Percentiles rank a stretch among this genome's conserved stretches.
Evolutionary conservation across 2,329 filamentous ascomycete species (phyloP).

Genomic region (Immersiporthe knoxdaviesiana): DNA sequence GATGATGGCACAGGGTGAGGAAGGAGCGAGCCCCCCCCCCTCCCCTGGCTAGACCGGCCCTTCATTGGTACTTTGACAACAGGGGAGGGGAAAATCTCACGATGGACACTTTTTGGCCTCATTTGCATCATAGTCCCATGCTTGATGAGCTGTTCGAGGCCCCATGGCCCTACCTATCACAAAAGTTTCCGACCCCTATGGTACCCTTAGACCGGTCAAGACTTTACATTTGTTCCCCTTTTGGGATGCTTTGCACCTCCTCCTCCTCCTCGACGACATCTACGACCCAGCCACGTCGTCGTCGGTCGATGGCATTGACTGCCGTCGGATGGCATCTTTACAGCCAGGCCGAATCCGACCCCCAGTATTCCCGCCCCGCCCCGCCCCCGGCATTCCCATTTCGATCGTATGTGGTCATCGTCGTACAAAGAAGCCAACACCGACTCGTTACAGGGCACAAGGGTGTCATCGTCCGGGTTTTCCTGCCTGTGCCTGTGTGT

Average conservation of each 20-base stretch:
- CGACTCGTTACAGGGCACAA: slow-evolving; percentile 2
- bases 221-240: not conserved
- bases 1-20: slow-evolving; percentile 13
- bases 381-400: slow-evolving; percentile 10
- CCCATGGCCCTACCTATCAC: not conserved
- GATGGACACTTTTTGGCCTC: slow-evolving; percentile 25
- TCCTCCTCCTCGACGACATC: not conserved
- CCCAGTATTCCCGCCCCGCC: not conserved
- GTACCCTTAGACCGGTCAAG: not conserved
- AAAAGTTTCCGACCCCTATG: not conserved
- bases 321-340: slow-evolving; percentile 4
- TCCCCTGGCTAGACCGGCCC: slow-evolving; percentile 21
- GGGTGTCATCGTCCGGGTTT: not conserved
- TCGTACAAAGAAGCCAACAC: not conserved
- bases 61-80: slow-evolving; percentile 1
- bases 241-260: too few relatives aligned
- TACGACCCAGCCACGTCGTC: slow-evolving; percentile 4
- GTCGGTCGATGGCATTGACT: slow-evolving; percentile 11
- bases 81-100: slow-evolving; percentile 12
- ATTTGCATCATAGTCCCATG: slow-evolving; percentile 27
- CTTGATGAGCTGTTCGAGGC: slow-evolving; percentile 8
- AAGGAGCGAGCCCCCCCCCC: too few relatives aligned
- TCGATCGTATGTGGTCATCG: slow-evolving; percentile 6
- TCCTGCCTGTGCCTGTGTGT: not conserved
- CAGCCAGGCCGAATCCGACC: slow-evolving; percentile 3